Evolutionary conservation across 164 flowering plant genomes (phyloP).

Genomic region (Magnolia kwangsiensis): DNA sequence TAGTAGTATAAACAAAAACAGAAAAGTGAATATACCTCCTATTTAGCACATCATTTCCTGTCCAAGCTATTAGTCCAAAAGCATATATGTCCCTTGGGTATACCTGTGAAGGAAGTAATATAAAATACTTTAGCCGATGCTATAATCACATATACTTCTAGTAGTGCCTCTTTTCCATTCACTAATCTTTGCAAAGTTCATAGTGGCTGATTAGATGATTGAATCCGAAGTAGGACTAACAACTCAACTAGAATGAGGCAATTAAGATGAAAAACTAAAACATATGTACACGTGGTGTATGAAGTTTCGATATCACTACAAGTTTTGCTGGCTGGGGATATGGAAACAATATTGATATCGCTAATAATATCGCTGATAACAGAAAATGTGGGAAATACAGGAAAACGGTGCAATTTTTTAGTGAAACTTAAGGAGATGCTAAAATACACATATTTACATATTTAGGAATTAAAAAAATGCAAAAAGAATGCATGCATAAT

Average conservation of each 20-base stretch:
- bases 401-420: too few species aligned
- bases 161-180: neutral
- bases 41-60: constrained; percentile 94
- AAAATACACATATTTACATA: too few species aligned
- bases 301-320: too few species aligned
- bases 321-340: too few species aligned
- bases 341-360: too few species aligned
- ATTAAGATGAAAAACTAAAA: neutral
- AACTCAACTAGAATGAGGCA: neutral
- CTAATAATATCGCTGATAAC: too few species aligned
- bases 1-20: neutral
- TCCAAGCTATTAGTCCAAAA: constrained; percentile 93
- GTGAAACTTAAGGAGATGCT: too few species aligned
- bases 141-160: neutral
- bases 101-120: constrained; percentile 41
- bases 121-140: neutral
- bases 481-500: too few species aligned
- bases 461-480: too few species aligned
- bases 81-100: constrained; percentile 87
- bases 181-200: neutral
- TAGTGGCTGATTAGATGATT: neutral
- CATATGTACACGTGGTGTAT: too few species aligned
- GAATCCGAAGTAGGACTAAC: neutral
- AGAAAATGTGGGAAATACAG: too few species aligned
- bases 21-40: constrained; percentile 48